Evolutionary conservation across 78 protist species (phyloP).

Genomic region (Cyanophora paradoxa): DNA sequence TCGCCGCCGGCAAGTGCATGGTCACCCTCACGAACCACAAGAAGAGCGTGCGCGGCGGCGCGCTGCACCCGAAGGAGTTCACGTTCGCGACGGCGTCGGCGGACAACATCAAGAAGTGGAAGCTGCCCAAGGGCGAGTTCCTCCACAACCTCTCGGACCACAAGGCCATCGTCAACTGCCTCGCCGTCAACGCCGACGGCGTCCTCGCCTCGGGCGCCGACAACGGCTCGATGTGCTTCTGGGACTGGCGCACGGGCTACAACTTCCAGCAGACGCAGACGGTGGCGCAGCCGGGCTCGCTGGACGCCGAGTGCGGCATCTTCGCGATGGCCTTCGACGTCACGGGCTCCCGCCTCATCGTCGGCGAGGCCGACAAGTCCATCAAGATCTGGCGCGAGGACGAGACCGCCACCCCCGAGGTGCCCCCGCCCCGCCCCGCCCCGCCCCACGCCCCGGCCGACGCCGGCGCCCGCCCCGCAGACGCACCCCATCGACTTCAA

Average conservation of each 20-base stretch:
- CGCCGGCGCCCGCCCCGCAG: not conserved
- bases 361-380: conserved; percentile 95
- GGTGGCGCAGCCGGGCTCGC: conserved; percentile 27
- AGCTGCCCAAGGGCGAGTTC: conserved; percentile 85
- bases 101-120: conserved; percentile 95
- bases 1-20: conserved; percentile 36
- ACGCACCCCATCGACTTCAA: conserved; percentile 26
- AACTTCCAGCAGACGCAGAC: conserved; percentile 67
- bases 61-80: conserved; percentile 78
- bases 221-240: conserved; percentile 81
- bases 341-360: conserved; percentile 86
- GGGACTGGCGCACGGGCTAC: conserved; percentile 93
- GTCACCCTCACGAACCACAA: conserved; percentile 93
- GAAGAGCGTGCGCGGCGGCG: conserved; percentile 81
- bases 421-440: not conserved
- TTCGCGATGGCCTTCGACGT: conserved; percentile 71
- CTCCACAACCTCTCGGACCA: conserved; percentile 82
- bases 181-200: conserved; percentile 76
- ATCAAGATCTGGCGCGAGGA: conserved; percentile 75
- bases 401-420: conserved; percentile 21
- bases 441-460: not conserved
- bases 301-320: conserved; percentile 78
- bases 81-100: conserved; percentile 82
- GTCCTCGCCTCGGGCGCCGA: conserved; percentile 58
- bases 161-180: conserved; percentile 67